Conservation (phyloP, 2,329 filamentous ascomycete genomes). For the Pezicula radicicola region DNA sequence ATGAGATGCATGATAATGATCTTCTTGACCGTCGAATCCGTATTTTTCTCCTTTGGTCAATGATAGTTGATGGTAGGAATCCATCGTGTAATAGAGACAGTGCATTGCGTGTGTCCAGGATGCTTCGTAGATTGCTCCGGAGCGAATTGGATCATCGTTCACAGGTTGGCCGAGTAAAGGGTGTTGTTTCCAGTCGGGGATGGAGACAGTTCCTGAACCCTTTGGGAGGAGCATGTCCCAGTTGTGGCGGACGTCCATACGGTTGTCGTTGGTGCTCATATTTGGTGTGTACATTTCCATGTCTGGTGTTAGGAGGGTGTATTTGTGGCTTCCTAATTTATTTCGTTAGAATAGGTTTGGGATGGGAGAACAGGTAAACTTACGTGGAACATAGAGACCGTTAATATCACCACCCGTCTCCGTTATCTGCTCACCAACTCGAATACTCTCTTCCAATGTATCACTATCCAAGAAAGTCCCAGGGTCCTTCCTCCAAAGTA, state of each 20-base stretch:
- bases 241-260: constrained; percentile 27
- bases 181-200: constrained; percentile 26
- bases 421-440: constrained; percentile 13
- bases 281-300: constrained; percentile 29
- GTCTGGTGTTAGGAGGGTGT: constrained; percentile 25
- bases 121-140: constrained; percentile 28
- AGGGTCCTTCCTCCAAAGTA: constrained; percentile 9
- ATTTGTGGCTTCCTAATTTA: constrained; percentile 19
- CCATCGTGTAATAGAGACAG: constrained; percentile 29
- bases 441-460: background rate
- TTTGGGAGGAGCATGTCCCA: constrained; percentile 31
- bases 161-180: constrained; percentile 30
- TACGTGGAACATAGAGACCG: constrained; percentile 28
- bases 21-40: constrained; percentile 24
- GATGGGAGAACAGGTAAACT: background rate
- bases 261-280: constrained; percentile 25
- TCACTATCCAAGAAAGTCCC: background rate
- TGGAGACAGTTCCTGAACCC: constrained; percentile 29
- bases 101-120: constrained; percentile 32
- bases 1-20: constrained; percentile 26
- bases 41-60: constrained; percentile 18
- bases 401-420: constrained; percentile 32
- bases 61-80: constrained; percentile 30
- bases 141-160: constrained; percentile 25
- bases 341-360: background rate